Evolutionary conservation across 148 eudicot species (phyloP), one percentile per base, ranked within the genome.

Genomic region (Chenopodium quinoa): DNA sequence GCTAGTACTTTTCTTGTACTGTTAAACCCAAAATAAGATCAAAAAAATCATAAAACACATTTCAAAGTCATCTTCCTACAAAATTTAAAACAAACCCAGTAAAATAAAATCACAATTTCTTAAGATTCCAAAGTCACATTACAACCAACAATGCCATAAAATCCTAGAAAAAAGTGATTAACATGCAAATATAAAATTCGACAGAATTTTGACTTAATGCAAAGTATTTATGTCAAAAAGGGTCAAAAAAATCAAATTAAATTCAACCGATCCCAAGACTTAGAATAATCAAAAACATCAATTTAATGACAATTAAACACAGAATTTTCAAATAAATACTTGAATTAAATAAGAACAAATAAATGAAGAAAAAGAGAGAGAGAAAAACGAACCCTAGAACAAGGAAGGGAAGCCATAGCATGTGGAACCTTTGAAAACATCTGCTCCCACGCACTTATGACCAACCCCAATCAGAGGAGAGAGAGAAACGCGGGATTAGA

Each of bases 401-500:
- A 86, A 86, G 92, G 91, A 66, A 91, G 76, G 79, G 93, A 82
- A 56, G 89, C 88, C 94, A 93, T 93, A 81, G 90, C 90, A 67
- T 79, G 82, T 77, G 91, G 83, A 25, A 85, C 73, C 69, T 82
- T 82, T 17, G 90, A 88, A 68, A 89, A 83, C 90, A 88, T 86
- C 69, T 85, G 93, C 90, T 71, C 64, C 20, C 76, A n/a, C 27
- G 8, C 8, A 20, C 54, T 20, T 31, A 44, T 16, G 4, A 44
- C 75, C 11, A 40, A 2, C 27, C 27, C 52, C 50, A 4, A 72
- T 27, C 44, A 20, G 56, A 56, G 29, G 79, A 9, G 73, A 72
- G 29, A 71, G 29, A 71, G 74, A 34, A 44, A 73, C 60, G 76
- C 60, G 76, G 76, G 27, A 47, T 47, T 23, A 25, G 8, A 23